Evolutionary conservation across 1,139 yeast species (phyloP).

Genomic region (Scheffersomyces quercinus): DNA sequence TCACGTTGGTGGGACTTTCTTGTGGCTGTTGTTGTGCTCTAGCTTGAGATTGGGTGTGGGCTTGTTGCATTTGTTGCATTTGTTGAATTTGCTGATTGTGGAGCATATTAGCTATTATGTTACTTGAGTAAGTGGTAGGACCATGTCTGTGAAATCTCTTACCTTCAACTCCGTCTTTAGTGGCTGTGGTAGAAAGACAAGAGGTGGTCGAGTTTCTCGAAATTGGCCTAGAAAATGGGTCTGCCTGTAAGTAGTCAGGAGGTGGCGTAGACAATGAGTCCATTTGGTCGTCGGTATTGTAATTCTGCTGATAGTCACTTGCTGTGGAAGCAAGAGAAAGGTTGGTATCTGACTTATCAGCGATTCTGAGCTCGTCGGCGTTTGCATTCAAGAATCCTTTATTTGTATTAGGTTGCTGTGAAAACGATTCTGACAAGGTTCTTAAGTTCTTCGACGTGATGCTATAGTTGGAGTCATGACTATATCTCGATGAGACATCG

Average conservation of each 20-base stretch:
- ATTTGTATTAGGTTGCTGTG: slow-evolving; percentile 1
- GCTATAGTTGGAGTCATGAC: slow-evolving; percentile 22
- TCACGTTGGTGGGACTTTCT: too few relatives aligned
- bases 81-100: slow-evolving; percentile 20
- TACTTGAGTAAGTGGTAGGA: slow-evolving; percentile 37
- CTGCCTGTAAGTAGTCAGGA: slow-evolving; percentile 11
- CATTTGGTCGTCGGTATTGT: slow-evolving; percentile 2
- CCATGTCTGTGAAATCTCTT: slow-evolving; percentile 48
- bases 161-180: slow-evolving; percentile 73
- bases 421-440: slow-evolving; percentile 6
- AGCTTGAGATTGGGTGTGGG: background rate
- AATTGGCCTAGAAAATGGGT: slow-evolving; percentile 48
- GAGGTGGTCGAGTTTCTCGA: slow-evolving; percentile 66
- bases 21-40: background rate
- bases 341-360: slow-evolving; percentile 17
- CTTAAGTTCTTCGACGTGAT: slow-evolving; percentile 24
- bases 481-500: slow-evolving; percentile 13
- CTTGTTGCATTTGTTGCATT: slow-evolving; percentile 1
- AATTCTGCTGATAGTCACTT: slow-evolving; percentile 23
- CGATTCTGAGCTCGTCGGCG: background rate
- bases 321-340: slow-evolving; percentile 27
- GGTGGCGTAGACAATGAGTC: slow-evolving; percentile 7
- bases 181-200: slow-evolving; percentile 68
- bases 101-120: slow-evolving; percentile 34
- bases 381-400: background rate